phyloP scores from a whole-genome alignment of 208 protist genomes.

The Trypanosomatidae sp. region DNA sequence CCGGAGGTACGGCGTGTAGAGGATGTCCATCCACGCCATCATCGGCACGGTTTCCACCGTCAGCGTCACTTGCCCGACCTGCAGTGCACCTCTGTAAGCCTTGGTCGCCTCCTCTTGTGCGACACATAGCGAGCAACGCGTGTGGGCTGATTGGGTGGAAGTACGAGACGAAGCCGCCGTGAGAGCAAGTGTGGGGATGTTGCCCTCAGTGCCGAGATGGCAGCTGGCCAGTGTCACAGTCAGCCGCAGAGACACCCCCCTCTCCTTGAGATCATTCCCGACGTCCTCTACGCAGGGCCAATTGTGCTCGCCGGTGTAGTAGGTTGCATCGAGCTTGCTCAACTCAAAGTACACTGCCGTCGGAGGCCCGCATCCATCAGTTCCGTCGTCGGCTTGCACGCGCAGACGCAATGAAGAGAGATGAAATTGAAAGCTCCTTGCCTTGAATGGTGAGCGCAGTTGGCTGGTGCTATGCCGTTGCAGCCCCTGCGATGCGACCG shows the following conservation, averaged over 20 bases:
- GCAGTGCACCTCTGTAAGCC: conserved; percentile 24
- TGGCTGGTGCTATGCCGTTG: not conserved
- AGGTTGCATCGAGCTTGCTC: conserved; percentile 9
- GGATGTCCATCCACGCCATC: conserved; percentile 34
- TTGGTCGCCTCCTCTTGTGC: conserved; percentile 6
- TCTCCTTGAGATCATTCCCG: not conserved
- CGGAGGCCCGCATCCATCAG: not conserved
- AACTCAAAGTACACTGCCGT: conserved; percentile 24
- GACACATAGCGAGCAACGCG: conserved; percentile 5
- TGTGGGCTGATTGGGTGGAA: not conserved
- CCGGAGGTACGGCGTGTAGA: conserved; percentile 70
- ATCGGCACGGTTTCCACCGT: conserved; percentile 48
- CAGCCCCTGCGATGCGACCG: not conserved
- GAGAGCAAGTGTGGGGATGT: conserved; percentile 20
- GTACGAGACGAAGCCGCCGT: not conserved
- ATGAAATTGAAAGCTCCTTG: conserved; percentile 9
- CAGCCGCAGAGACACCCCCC: conserved; percentile 5
- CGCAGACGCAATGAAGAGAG: conserved; percentile 14
- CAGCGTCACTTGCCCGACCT: conserved; percentile 36
- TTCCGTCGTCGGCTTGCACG: conserved; percentile 12
- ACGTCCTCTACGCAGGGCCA: not conserved
- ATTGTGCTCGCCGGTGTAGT: conserved; percentile 2
- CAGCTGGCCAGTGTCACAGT: conserved; percentile 15
- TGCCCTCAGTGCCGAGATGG: conserved; percentile 16
- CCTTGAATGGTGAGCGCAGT: not conserved